Base-by-base conservation (phyloP, 495 filamentous ascomycete genomes). In the Penicillium bovifimosum region DNA sequence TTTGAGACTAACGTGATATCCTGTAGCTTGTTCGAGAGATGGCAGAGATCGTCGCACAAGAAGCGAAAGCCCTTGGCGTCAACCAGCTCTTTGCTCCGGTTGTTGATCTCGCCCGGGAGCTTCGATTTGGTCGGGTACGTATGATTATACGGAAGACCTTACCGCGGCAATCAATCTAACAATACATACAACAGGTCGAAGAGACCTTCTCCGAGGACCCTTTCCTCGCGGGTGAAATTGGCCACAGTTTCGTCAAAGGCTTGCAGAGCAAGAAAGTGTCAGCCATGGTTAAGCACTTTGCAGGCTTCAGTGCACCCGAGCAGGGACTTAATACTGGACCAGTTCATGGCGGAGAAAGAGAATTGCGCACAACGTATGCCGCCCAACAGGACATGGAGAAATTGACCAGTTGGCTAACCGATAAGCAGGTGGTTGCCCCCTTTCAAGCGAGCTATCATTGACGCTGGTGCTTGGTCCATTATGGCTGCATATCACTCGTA, bases 81-180 rank as follows among this genome's bases (percentile, higher is more conserved):
- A 86, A 82, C 50, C 84, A 88, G 51, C 72, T 88, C 1, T 86
- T 88, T 62, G 83, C 81, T 0, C 85, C 85, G 1, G 73, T 86
- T 1, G 80, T 77, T 33, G 85, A 88, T 61, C 66, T 88, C 18
- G 82, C 84, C 8, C 78, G 84, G 18, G 84, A 89, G 55, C 70
- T 84, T 34, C 74, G 84, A 40, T 87, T 78, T 58, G 85, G 86
- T 35, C 77, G 86, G 39, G 71, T 74, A 60, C 53, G 65, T 36
- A 16, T 26, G 0, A 18, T 11, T 24, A 17, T 17, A 6, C 11
- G 13, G 8, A 1, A 13, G 9, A 13, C 3, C 7, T 8, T 24
- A 8, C n/a, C 14, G 13, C 10, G 6, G 6, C 1, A 5, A 16
- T 4, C 3, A 14, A 17, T 17, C 39, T 56, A 26, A 35, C 16